These are phyloP conservation scores for Fusarium goolgardi DNA, from an alignment of 2,329 filamentous ascomycete genomes.

Conservation along the genomic window DNA sequence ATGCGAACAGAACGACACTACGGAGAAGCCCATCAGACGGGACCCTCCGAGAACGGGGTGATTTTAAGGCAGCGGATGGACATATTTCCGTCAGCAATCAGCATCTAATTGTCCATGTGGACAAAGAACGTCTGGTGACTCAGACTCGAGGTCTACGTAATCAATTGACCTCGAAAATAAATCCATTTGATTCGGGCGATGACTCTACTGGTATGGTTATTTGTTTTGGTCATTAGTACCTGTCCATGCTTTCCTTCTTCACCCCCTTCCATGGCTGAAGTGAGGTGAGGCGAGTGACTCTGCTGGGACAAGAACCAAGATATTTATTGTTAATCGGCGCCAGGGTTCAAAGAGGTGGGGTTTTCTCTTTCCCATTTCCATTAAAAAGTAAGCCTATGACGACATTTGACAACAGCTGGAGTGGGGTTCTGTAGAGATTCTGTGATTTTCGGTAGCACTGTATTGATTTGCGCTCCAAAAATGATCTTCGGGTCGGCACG, in stretches of 20 bases:
- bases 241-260: slow-evolving; percentile 5
- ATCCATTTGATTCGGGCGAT: slow-evolving; percentile 1
- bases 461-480: slow-evolving; percentile 21
- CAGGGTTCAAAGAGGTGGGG: slow-evolving; percentile 32
- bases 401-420: slow-evolving; percentile 26
- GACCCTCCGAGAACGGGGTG: slow-evolving; percentile 19
- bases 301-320: slow-evolving; percentile 36
- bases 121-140: slow-evolving; percentile 40
- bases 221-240: background rate
- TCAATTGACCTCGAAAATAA: slow-evolving; percentile 29
- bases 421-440: slow-evolving; percentile 17
- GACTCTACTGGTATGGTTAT: background rate
- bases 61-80: slow-evolving; percentile 16
- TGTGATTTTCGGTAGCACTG: background rate
- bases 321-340: slow-evolving; percentile 20
- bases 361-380: slow-evolving; percentile 11
- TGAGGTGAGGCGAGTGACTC: slow-evolving; percentile 9
- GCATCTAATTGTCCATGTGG: slow-evolving; percentile 29
- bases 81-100: slow-evolving; percentile 25
- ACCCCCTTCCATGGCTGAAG: background rate
- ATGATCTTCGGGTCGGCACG: slow-evolving; percentile 36
- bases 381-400: slow-evolving; percentile 33
- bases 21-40: slow-evolving; percentile 20
- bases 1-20: slow-evolving; percentile 23
- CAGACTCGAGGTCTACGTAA: slow-evolving; percentile 31